Evolutionary conservation across 2,329 filamentous ascomycete genomes (phyloP).

Genomic region (Nothophoma quercina): DNA sequence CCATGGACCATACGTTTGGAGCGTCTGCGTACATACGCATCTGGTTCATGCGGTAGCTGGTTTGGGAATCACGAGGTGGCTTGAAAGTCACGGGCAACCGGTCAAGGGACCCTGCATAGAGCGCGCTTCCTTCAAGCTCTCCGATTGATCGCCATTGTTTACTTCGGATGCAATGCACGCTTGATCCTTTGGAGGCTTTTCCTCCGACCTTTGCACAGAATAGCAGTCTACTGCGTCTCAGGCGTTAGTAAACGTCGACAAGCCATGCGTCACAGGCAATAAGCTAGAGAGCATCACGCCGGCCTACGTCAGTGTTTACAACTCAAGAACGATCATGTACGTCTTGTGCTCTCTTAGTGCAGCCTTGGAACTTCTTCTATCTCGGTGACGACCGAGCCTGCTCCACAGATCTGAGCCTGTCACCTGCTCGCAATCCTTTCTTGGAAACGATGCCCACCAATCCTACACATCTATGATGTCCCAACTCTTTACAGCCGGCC

Average conservation of each 20-base stretch:
- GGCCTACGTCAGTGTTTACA: neutral
- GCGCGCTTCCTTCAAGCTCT: neutral
- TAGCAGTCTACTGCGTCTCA: too few relatives aligned
- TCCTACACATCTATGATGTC: neutral
- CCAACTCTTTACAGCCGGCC: neutral
- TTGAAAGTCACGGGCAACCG: slow-evolving; percentile 2
- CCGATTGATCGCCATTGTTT: neutral
- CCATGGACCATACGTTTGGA: neutral
- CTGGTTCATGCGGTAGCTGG: neutral
- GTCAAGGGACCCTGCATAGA: slow-evolving; percentile 12
- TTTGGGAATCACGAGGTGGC: slow-evolving; percentile 1
- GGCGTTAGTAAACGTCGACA: too few relatives aligned
- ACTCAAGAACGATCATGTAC: neutral
- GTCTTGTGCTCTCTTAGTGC: neutral
- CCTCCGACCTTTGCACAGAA: neutral
- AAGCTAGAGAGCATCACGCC: neutral
- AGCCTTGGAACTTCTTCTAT: neutral
- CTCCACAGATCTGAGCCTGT: neutral
- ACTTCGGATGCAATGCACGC: neutral
- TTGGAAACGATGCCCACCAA: neutral
- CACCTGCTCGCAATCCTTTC: neutral
- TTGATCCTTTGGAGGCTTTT: neutral
- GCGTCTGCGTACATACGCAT: neutral
- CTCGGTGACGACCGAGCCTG: neutral
- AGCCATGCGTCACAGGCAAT: neutral